Conservation (phyloP, 2,329 filamentous ascomycete genomes). For the Colletotrichum incanum region DNA sequence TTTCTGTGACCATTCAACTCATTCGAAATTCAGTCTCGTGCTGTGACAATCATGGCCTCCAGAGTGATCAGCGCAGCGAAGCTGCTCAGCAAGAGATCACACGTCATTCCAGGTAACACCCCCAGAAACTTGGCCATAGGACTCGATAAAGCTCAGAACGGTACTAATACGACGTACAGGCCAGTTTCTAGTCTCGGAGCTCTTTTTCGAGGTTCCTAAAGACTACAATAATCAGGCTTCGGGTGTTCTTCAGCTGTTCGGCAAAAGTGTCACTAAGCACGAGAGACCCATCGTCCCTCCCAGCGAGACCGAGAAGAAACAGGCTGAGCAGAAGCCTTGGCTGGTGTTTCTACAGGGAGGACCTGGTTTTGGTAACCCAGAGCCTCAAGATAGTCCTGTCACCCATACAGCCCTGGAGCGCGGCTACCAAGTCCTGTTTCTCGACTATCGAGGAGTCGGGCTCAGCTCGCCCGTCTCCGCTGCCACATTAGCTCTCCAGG, state of each 20-base stretch:
- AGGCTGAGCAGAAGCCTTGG: conserved; percentile 65
- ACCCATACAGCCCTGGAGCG: conserved; percentile 81
- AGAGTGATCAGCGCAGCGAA: conserved; percentile 54
- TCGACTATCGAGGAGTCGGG: conserved; percentile 95
- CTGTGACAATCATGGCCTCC: conserved; percentile 30
- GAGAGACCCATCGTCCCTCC: conserved; percentile 72
- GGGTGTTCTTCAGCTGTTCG: conserved; percentile 82
- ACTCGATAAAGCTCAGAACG: background rate
- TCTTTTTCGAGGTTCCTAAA: conserved; percentile 89
- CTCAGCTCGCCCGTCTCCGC: conserved; percentile 86
- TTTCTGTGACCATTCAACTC: background rate
- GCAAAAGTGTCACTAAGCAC: conserved; percentile 78
- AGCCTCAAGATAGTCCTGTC: conserved; percentile 81
- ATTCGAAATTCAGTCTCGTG: background rate
- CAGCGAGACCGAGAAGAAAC: conserved; percentile 54
- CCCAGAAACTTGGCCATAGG: background rate
- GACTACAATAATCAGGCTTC: conserved; percentile 78
- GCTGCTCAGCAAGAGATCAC: conserved; percentile 59
- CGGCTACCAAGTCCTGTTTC: conserved; percentile 87
- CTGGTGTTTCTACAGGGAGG: conserved; percentile 88
- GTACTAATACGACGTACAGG: conserved; percentile 62
- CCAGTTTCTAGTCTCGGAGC: conserved; percentile 82
- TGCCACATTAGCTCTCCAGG: conserved; percentile 77
- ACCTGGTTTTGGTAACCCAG: conserved; percentile 82
- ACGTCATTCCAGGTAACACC: conserved; percentile 53